These are phyloP conservation scores for Volvox reticuliferus DNA, from an alignment of 139 green algal genomes.

Conservation along the genomic window DNA sequence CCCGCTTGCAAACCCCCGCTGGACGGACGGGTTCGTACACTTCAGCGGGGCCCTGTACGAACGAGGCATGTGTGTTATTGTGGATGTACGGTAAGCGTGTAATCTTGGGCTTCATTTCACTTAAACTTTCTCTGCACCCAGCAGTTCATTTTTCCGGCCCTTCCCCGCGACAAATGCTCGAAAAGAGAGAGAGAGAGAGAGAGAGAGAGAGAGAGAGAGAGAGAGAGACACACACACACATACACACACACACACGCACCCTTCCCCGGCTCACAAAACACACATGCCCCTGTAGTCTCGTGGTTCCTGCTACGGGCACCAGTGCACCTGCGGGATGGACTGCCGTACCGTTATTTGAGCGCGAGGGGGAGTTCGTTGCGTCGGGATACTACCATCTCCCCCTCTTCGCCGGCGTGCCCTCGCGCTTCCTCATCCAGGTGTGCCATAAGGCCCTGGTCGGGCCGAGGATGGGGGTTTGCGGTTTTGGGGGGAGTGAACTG, in stretches of 20 bases:
- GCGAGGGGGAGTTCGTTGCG: constrained; percentile 64
- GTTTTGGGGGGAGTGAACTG: not conserved
- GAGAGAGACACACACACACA: not conserved
- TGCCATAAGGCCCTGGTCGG: no score
- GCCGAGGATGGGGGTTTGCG: no score
- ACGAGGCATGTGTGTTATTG: constrained; percentile 63
- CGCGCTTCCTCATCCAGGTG: constrained; percentile 30
- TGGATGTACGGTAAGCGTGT: constrained; percentile 67
- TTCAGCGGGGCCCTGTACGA: constrained; percentile 69
- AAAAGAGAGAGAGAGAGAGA: no score
- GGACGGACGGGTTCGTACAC: constrained; percentile 73
- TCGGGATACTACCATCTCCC: constrained; percentile 73
- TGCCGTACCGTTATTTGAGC: constrained; percentile 74
- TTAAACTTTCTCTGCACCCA: no score
- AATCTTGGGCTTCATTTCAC: no score
- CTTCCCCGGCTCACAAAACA: not conserved
- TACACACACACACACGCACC: not conserved
- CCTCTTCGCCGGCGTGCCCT: constrained; percentile 64
- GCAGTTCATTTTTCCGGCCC: no score
- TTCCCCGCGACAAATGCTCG: no score
- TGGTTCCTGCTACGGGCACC: constrained; percentile 63
- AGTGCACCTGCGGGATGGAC: constrained; percentile 71
- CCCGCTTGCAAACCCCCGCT: constrained; percentile 64
- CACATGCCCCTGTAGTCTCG: constrained; percentile 51
- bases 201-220: no score